Percentiles rank a stretch among this genome's conserved stretches.
These are phyloP conservation scores for Apophysomyces trapeziformis DNA, from an alignment of 371 early-diverging fungal species.

Conservation along the genomic window DNA sequence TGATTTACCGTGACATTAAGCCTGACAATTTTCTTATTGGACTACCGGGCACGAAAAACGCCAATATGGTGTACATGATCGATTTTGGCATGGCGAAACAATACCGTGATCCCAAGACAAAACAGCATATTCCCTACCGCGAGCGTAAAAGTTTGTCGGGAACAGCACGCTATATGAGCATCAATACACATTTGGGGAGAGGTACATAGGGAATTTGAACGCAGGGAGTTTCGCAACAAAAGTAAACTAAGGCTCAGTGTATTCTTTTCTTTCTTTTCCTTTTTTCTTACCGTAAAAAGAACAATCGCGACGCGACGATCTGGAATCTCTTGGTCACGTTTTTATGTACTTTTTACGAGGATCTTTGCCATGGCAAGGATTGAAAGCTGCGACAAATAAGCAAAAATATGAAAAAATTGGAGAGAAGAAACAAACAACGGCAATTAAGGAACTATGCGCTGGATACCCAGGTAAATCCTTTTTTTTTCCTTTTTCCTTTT, in stretches of 20 bases:
- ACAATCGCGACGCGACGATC: constrained; percentile 92
- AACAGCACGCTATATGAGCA: constrained; percentile 92
- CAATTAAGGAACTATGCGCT: constrained; percentile 77
- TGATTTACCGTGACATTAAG: constrained; percentile 98
- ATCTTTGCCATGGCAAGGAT: constrained; percentile 91
- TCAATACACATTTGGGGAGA: constrained; percentile 89
- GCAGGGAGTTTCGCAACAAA: neutral
- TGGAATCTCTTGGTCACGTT: constrained; percentile 92
- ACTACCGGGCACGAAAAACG: constrained; percentile 57
- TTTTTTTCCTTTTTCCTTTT: neutral
- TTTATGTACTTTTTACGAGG: constrained; percentile 93
- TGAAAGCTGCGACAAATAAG: constrained; percentile 89
- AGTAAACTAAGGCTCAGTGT: no score
- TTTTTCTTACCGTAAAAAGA: constrained; percentile 42
- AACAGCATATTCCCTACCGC: constrained; percentile 82
- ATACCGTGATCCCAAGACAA: constrained; percentile 83
- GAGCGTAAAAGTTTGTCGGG: constrained; percentile 87
- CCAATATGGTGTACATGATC: constrained; percentile 67
- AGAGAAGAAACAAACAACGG: constrained; percentile 82
- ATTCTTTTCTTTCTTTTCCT: neutral
- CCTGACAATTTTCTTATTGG: constrained; percentile 98
- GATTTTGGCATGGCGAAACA: constrained; percentile 95
- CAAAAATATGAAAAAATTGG: constrained; percentile 94
- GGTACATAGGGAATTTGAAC: constrained; percentile 15
- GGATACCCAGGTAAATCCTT: constrained; percentile 63